Evolutionary conservation across 495 filamentous ascomycete genomes (phyloP).

Genomic region (Emericellopsis terricola): DNA sequence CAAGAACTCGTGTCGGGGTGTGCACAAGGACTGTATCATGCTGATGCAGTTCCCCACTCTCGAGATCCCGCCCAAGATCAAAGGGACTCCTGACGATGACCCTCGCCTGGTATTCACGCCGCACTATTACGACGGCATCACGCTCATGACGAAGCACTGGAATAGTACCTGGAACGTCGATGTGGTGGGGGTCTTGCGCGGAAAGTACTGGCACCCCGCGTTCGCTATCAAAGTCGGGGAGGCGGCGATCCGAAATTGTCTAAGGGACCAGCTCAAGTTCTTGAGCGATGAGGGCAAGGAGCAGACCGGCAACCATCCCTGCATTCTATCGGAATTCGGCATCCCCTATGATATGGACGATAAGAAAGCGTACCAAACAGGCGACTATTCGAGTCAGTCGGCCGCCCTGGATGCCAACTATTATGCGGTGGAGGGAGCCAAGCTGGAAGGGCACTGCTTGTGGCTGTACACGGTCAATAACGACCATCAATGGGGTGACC

Average conservation of each 20-base stretch:
- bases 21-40: conserved; percentile 69
- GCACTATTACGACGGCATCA: conserved; percentile 94
- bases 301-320: conserved; percentile 78
- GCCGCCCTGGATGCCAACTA: conserved; percentile 95
- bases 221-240: conserved; percentile 90
- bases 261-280: conserved; percentile 76
- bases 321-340: conserved; percentile 86
- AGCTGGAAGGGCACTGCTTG: conserved; percentile 65
- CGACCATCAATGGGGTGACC: conserved; percentile 76
- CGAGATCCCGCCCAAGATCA: conserved; percentile 77
- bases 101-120: conserved; percentile 80
- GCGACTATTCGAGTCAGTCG: conserved; percentile 84
- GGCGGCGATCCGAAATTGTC: conserved; percentile 86
- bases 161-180: conserved; percentile 94
- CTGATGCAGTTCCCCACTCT: conserved; percentile 85
- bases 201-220: conserved; percentile 69
- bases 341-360: conserved; percentile 99
- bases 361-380: conserved; percentile 87
- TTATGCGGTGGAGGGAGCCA: conserved; percentile 71
- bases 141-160: conserved; percentile 96
- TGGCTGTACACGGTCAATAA: conserved; percentile 84
- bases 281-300: conserved; percentile 79
- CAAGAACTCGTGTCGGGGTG: conserved; percentile 46
- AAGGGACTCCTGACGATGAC: conserved; percentile 77
- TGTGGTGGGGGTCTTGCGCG: conserved; percentile 78